A percentile compares a stretch with the other conserved stretches of the same genome.
These are phyloP conservation scores for Dictyostelium purpureum DNA, from an alignment of 78 protist species.

Conservation along the genomic window DNA sequence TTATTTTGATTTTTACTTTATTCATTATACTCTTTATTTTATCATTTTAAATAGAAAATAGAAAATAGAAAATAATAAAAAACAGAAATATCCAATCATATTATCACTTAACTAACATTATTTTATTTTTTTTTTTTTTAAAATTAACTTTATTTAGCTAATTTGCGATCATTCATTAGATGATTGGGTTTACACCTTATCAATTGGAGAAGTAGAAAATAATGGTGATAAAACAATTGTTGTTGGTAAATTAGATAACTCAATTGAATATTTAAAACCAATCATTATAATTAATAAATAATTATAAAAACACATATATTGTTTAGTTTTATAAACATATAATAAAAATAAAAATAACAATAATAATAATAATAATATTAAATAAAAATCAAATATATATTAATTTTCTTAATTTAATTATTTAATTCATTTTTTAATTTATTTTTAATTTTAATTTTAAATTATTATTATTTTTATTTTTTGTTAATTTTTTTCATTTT, in stretches of 20 bases:
- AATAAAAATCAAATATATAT: too few species aligned
- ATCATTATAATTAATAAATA: background rate
- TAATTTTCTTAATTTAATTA: too few species aligned
- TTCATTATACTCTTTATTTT: too few species aligned
- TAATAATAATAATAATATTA: too few species aligned
- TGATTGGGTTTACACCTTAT: slow-evolving; percentile 57
- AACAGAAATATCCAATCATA: background rate
- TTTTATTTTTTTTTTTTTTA: background rate
- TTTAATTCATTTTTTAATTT: too few species aligned
- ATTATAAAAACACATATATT: background rate
- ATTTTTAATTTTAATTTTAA: too few species aligned
- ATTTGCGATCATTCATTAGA: slow-evolving; percentile 33
- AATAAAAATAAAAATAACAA: too few species aligned
- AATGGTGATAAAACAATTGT: slow-evolving; percentile 16
- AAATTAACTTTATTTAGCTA: background rate
- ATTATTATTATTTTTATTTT: too few species aligned
- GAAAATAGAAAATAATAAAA: too few species aligned
- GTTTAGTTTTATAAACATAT: too few species aligned
- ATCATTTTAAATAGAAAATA: background rate
- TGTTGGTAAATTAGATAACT: slow-evolving; percentile 24
- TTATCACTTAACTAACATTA: background rate
- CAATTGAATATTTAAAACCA: slow-evolving; percentile 36
- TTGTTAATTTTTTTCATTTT: too few species aligned
- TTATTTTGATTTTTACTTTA: too few species aligned
- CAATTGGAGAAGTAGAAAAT: slow-evolving; percentile 16